Conservation (phyloP, 768 basidiomycete species). For the Auricularia sp. region DNA sequence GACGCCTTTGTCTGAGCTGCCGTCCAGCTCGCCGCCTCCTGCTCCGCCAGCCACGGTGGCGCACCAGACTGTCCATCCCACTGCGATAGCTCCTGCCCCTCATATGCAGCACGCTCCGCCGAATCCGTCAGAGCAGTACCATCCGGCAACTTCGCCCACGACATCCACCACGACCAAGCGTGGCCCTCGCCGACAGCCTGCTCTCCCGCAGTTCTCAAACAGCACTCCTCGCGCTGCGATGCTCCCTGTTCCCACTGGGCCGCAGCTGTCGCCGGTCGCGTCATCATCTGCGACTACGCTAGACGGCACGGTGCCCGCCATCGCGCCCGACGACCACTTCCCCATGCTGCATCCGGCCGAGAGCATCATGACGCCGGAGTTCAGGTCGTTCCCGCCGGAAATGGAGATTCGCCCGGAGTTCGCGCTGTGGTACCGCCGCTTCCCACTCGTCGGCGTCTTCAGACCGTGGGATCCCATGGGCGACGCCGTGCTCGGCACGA, state of each 20-base stretch:
- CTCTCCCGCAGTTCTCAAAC: background rate
- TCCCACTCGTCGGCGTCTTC: conserved; percentile 52
- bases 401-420: conserved; percentile 41
- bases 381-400: conserved; percentile 39
- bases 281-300: background rate
- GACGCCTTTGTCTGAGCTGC: background rate
- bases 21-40: background rate
- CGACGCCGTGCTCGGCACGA: conserved; percentile 5
- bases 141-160: too few relatives aligned
- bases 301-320: background rate
- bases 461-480: conserved; percentile 22
- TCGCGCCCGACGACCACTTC: background rate
- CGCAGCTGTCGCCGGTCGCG: background rate
- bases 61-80: background rate
- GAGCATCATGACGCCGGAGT: background rate
- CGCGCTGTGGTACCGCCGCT: conserved; percentile 58
- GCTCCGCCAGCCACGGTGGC: background rate
- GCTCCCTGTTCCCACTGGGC: background rate
- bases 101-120: background rate
- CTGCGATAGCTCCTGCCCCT: background rate
- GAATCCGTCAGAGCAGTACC: too few relatives aligned
- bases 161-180: background rate
- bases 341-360: background rate
- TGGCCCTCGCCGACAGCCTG: background rate
- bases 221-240: background rate